Evolutionary conservation across 179 eudicot genomes (phyloP), one percentile per base, ranked within the genome.

Genomic region (Silene coronaria): DNA sequence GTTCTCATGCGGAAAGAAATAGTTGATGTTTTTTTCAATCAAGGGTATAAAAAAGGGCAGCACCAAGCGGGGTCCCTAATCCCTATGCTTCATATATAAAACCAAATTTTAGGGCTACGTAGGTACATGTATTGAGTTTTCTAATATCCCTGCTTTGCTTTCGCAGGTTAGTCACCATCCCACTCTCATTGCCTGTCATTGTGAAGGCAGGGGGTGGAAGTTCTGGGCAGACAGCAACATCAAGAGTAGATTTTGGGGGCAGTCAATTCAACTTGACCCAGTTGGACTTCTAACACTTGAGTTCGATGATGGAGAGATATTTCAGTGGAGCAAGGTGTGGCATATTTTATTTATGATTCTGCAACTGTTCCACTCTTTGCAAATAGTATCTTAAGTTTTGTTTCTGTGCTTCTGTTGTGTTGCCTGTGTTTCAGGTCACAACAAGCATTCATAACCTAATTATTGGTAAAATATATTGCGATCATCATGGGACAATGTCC

Each of bases 401-500:
- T 10, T 53, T 75, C 42, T 36, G 42, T 36, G 7, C 4, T 23
- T 46, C 23, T 26, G 23, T n/a, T 19, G 38, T 70, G 19, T n/a
- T 45, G 73, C 48, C 17, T 66, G 24, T 84, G 11, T 79, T 80
- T 73, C 84, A 93, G 98, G 98, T 93, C 65, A 93, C 98, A 53
- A 93, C 98, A 24, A 84, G 88, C 80, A 91, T 93, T 71, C 90
- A 88, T 76, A 94, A 94, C 80, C 87, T 94, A 66, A 94, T 94
- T 69, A 82, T 94, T 63, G 98, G 98, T 48, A 92, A 94, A 78
- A 81, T 92, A 53, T 94, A 92, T 74, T 91, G 88, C 70, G 92
- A 90, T 75, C 98, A 94, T 87, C 96, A 94, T 80, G 98, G 98
- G 51, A 88, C 80, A 23, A 94, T 94, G 98, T 86, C 86, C 72